phyloP scores from a whole-genome alignment of 1,284 basidiomycete species.

The Sutorius eximius region DNA sequence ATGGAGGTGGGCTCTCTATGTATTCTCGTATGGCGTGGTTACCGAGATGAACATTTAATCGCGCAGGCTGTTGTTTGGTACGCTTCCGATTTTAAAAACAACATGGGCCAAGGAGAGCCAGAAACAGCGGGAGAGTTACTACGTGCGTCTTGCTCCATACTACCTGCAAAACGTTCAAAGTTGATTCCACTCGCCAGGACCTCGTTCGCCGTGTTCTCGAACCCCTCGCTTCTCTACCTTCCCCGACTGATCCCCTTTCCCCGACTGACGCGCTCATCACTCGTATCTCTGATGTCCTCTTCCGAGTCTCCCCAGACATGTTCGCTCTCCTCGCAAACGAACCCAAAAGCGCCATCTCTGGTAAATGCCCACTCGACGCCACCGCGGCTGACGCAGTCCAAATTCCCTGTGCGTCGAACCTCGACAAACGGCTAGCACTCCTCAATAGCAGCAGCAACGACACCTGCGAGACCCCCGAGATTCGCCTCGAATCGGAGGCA shows the following conservation, averaged over 20 bases:
- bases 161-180: background rate
- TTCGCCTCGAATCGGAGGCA: conserved; percentile 47
- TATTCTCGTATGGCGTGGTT: background rate
- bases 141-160: conserved; percentile 46
- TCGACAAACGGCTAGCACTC: conserved; percentile 53
- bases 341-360: conserved; percentile 41
- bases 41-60: conserved; percentile 4
- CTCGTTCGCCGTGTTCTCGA: conserved; percentile 62
- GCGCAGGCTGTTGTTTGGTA: conserved; percentile 59
- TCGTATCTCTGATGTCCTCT: conserved; percentile 55
- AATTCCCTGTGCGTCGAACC: conserved; percentile 49
- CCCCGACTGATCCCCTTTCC: conserved; percentile 44
- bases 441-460: conserved; percentile 38
- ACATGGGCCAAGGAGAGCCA: conserved; percentile 56
- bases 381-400: conserved; percentile 46
- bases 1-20: conserved; percentile 61
- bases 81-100: conserved; percentile 55
- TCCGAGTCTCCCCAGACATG: conserved; percentile 53
- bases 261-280: conserved; percentile 51
- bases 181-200: conserved; percentile 44
- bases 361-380: conserved; percentile 53
- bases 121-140: conserved; percentile 68
- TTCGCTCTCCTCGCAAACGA: conserved; percentile 53
- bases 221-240: conserved; percentile 51
- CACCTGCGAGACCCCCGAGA: conserved; percentile 50